Base-by-base conservation (phyloP, 495 filamentous ascomycete species). In the Aspergillus coremiiformis region DNA sequence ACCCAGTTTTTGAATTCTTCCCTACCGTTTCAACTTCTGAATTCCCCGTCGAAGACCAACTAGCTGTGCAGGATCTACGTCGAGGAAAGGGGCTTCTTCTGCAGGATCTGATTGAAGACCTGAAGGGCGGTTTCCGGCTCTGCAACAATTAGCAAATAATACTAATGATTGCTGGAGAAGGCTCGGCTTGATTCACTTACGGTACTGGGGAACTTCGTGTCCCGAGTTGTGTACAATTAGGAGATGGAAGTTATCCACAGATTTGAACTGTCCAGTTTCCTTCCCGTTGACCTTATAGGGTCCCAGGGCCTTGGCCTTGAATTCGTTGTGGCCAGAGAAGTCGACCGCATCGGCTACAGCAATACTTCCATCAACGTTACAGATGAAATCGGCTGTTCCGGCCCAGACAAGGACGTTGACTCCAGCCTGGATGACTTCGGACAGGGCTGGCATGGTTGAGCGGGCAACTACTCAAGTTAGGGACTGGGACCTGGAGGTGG, bases 351-450 rank as follows among this genome's bases (percentile, higher is more conserved):
- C 66, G 17, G 74, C 78, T 20, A 69, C 72, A 0, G 52, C 64
- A 8, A 70, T 60, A 10, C 52, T 65, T 22, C 79, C 79, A 27
- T 71, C 60, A 73, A 75, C 80, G 62, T 82, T 81, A 57, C 75
- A 81, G 54, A 79, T 78, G 66, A 68, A 81, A 57, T 81, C 78
- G 9, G 73, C 72, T 52, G 78, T 78, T 44, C 80, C 79, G 7
- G 78, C 78, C 79, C 77, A 81, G 35, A 82, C 61, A 3, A 80
- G 56, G 3, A 73, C 71, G 9, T 58, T 61, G 48, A 83, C 64
- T 3, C 76, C 76, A 2, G 72, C 66, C 39, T 70, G 54, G 17
- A 81, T 74, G 5, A 83, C 70, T 9, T 54, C 52, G 23, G 70
- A 72, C 21, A 83, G 69, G n/a, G 63, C 56, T 2, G 57, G 23